Base-by-base conservation (phyloP, 441 rosid genomes). In the Arabidopsis lyrata region DNA sequence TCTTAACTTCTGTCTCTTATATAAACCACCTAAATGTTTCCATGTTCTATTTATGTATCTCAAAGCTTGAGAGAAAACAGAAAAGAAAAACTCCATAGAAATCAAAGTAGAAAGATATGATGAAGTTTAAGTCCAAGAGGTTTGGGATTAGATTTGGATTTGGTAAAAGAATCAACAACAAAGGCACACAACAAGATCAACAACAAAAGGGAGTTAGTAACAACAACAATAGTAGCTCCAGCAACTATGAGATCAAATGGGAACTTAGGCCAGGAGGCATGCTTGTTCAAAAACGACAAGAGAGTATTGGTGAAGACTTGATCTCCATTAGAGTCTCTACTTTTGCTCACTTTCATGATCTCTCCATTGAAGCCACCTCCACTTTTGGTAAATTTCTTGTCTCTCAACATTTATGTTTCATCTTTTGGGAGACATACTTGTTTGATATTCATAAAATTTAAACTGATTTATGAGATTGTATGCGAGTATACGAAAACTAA, bases 181-280 rank as follows among this genome's bases (percentile, higher is more conserved):
- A 81, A 68, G 75, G 72, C 34, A 63, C 44, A 72, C 63, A 71
- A 53, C 64, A 72, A 69, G 68, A 69, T n/a, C 52, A 71, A 10
- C 67, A 60, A 59, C 59, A 36, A 58, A 68, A 52, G 61, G 78
- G 31, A 22, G 38, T 29, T 29, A 55, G 61, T 55, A 53, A 35
- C 12, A 66, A 12, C 65, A 78, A 66, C 50, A 72, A 16, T 41
- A 41, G 62, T 50, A 59, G 48, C 47, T 67, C 49, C 32, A 42
- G 69, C 61, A 75, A 38, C 60, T 70, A 80, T 45, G 99, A 92
- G 53, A 87, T 90, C 73, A 89, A 89, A 80, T 95, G 97, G 97
- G 97, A 95, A 64, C 84, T 89, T 47, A 81, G 97, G 74, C 97
- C 97, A 36, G 97, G 97, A 29, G 99, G 97, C 6, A 88, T 95